phyloP scores from a whole-genome alignment of 164 flowering plant genomes.

The Cinnamomum chago region DNA sequence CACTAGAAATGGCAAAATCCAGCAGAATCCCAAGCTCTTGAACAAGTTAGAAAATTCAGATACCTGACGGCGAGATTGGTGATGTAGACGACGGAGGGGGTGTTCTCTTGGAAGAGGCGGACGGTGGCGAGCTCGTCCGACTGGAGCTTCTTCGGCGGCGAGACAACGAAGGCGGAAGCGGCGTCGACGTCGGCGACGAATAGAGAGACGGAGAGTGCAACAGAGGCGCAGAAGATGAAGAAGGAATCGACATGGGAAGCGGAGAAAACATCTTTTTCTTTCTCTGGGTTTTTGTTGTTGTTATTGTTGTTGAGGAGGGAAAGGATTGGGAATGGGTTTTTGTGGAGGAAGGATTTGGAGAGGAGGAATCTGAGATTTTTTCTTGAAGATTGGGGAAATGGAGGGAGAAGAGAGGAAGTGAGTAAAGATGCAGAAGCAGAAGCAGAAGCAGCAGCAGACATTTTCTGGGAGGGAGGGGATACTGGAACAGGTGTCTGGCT shows the following conservation, averaged over 20 bases:
- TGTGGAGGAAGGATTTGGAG: slow-evolving; percentile 8
- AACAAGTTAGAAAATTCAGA: neutral
- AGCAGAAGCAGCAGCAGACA: neutral
- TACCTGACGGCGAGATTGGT: slow-evolving; percentile 90
- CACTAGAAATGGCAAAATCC: neutral
- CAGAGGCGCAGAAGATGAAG: slow-evolving; percentile 51
- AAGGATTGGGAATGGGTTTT: slow-evolving; percentile 7
- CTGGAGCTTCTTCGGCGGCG: slow-evolving; percentile 71
- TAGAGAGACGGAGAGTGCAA: slow-evolving; percentile 57
- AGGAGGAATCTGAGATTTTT: slow-evolving; percentile 16
- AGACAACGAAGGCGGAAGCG: slow-evolving; percentile 75
- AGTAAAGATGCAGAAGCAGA: neutral
- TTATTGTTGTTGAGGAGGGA: neutral
- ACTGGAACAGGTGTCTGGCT: too few species aligned
- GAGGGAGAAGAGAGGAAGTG: slow-evolving; percentile 13
- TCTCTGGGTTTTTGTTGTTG: neutral
- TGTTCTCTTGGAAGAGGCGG: slow-evolving; percentile 83
- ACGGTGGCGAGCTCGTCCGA: slow-evolving; percentile 95
- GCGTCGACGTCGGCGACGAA: slow-evolving; percentile 53
- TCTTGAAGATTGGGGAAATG: slow-evolving; percentile 19
- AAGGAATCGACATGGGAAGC: slow-evolving; percentile 35
- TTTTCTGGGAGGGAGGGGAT: neutral
- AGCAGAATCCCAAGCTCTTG: neutral
- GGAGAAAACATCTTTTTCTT: too few species aligned
- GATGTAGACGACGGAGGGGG: slow-evolving; percentile 96